Conservation (phyloP, 768 basidiomycete species). For the Omphalotus guepiniiformis region DNA sequence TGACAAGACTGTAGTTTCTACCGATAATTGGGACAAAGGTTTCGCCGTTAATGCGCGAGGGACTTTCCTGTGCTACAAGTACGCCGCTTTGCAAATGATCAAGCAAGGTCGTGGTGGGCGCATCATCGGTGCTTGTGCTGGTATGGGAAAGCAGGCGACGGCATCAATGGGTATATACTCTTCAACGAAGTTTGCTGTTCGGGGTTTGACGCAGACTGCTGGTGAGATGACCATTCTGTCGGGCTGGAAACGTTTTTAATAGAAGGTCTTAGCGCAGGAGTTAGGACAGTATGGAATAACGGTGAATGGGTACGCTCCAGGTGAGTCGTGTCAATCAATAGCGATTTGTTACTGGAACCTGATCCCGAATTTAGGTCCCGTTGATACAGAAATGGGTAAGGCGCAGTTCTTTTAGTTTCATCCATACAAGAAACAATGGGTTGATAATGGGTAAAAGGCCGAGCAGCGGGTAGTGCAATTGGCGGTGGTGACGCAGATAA, state of each 20-base stretch:
- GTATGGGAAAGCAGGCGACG: constrained; percentile 6
- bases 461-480: neutral
- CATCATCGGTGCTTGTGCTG: constrained; percentile 25
- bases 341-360: neutral
- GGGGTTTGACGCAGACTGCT: constrained; percentile 35
- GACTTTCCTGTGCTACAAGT: constrained; percentile 31
- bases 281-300: constrained; percentile 20
- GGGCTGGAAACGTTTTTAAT: neutral
- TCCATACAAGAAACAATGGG: neutral
- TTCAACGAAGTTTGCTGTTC: constrained; percentile 35
- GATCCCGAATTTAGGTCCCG: neutral
- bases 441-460: neutral
- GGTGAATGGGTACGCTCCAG: constrained; percentile 23
- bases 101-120: constrained; percentile 31
- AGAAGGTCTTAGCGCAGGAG: constrained; percentile 14
- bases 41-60: constrained; percentile 28
- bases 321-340: constrained; percentile 7
- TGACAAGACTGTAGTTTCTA: neutral
- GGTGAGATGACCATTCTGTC: constrained; percentile 20
- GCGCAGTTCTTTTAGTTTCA: neutral
- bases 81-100: constrained; percentile 32
- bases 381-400: constrained; percentile 3
- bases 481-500: neutral
- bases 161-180: constrained; percentile 22
- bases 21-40: constrained; percentile 18